phyloP scores from a whole-genome alignment of 768 basidiomycete species.

The Tulasnella sp. region DNA sequence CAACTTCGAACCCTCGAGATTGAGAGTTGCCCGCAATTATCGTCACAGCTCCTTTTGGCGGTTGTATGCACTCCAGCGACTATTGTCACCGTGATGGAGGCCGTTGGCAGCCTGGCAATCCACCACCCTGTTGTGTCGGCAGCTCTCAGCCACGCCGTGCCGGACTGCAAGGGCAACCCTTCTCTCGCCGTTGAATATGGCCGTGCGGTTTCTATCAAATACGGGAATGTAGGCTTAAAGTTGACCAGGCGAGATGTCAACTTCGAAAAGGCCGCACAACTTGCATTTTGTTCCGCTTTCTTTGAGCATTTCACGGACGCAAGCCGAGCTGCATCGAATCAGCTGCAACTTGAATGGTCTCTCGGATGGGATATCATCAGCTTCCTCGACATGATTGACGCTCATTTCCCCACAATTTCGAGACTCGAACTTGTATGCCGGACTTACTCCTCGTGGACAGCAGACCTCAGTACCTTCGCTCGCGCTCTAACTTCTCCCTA shows the following conservation, averaged over 20 bases:
- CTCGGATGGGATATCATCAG: background rate
- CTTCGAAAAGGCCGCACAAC: background rate
- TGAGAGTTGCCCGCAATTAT: background rate
- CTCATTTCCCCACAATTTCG: background rate
- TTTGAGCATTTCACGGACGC: background rate
- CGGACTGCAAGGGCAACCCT: background rate
- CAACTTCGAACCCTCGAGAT: background rate
- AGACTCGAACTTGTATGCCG: background rate
- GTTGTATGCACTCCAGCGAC: background rate
- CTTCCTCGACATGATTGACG: background rate
- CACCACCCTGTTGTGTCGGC: background rate
- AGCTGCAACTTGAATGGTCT: background rate
- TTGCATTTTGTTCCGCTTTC: background rate
- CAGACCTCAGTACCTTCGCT: background rate
- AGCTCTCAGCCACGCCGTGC: background rate
- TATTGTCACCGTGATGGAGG: background rate
- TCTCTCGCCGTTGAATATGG: background rate
- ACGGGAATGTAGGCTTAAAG: background rate
- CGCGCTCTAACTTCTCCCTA: background rate
- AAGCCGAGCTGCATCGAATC: background rate
- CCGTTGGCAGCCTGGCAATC: background rate
- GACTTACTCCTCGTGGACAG: background rate
- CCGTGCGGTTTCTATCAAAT: background rate
- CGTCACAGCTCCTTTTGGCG: background rate
- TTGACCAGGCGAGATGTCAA: background rate